Conservation (phyloP, 495 filamentous ascomycete genomes). For the Daldinia concentrica region DNA sequence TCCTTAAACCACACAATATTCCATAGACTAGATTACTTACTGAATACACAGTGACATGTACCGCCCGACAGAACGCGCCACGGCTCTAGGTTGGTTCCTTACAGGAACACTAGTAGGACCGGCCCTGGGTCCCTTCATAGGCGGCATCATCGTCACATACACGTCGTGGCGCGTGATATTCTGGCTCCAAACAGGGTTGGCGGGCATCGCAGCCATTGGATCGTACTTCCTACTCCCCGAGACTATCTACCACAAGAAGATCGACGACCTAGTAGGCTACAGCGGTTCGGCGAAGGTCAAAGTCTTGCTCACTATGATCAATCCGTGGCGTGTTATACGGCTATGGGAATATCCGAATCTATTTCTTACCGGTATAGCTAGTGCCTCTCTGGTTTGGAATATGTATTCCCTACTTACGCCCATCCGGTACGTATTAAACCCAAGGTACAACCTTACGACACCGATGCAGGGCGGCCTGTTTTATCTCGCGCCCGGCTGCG, state of each 20-base stretch:
- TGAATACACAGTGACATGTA: slow-evolving; percentile 63
- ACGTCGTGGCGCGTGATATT: slow-evolving; percentile 74
- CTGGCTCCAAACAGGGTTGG: slow-evolving; percentile 74
- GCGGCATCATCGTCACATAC: slow-evolving; percentile 75
- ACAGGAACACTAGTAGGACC: slow-evolving; percentile 76
- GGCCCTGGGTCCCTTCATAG: slow-evolving; percentile 73
- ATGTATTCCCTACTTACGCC: slow-evolving; percentile 78
- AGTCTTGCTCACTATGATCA: slow-evolving; percentile 67
- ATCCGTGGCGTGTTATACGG: slow-evolving; percentile 67
- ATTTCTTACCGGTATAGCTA: slow-evolving; percentile 67
- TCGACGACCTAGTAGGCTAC: slow-evolving; percentile 63
- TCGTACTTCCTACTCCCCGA: slow-evolving; percentile 75
- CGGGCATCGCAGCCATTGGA: slow-evolving; percentile 63
- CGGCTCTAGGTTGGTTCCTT: slow-evolving; percentile 74
- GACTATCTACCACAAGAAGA: slow-evolving; percentile 69
- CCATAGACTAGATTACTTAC: slow-evolving; percentile 2
- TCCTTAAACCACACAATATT: not conserved
- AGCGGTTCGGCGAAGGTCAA: slow-evolving; percentile 56
- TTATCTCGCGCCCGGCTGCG: slow-evolving; percentile 77
- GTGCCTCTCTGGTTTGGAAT: slow-evolving; percentile 73
- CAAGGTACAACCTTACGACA: slow-evolving; percentile 71
- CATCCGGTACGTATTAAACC: slow-evolving; percentile 78
- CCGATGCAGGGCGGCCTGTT: slow-evolving; percentile 75
- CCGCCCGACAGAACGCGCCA: slow-evolving; percentile 71
- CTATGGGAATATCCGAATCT: slow-evolving; percentile 75